Conservation (phyloP, 1,139 yeast species). For the Pichia sp. region DNA sequence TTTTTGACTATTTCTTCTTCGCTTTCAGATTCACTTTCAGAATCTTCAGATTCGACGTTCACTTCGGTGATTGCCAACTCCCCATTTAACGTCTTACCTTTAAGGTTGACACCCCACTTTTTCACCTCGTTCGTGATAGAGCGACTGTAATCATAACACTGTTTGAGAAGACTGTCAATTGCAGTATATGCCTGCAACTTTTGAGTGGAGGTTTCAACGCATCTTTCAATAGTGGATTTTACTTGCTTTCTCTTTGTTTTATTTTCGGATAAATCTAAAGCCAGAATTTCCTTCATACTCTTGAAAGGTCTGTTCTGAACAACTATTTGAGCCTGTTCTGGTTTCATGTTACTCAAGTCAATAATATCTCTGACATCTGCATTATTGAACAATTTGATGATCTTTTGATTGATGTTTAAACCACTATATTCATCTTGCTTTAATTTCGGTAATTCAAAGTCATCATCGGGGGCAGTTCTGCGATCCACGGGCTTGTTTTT, state of each 20-base stretch:
- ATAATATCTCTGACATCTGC: constrained; percentile 69
- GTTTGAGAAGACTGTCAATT: constrained; percentile 79
- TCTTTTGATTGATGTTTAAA: constrained; percentile 52
- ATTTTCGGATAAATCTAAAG: constrained; percentile 36
- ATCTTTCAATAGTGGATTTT: constrained; percentile 34
- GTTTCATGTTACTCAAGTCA: constrained; percentile 69
- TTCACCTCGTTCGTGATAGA: constrained; percentile 64
- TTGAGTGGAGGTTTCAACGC: constrained; percentile 60
- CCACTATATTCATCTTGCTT: constrained; percentile 32
- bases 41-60: constrained; percentile 22
- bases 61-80: constrained; percentile 50
- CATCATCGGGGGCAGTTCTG: constrained; percentile 13
- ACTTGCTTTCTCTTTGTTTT: constrained; percentile 10
- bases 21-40: background rate
- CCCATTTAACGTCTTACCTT: constrained; percentile 41
- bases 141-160: constrained; percentile 73
- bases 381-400: constrained; percentile 69
- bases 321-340: constrained; percentile 57
- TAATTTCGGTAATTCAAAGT: constrained; percentile 33
- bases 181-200: constrained; percentile 87
- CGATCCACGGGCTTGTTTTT: constrained; percentile 2
- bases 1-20: constrained; percentile 3
- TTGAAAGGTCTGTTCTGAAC: constrained; percentile 60
- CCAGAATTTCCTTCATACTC: constrained; percentile 46
- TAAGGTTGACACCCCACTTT: constrained; percentile 77